These are phyloP conservation scores for Arthrobotrys megalospora DNA, from an alignment of 2,329 filamentous ascomycete genomes.

Conservation along the genomic window DNA sequence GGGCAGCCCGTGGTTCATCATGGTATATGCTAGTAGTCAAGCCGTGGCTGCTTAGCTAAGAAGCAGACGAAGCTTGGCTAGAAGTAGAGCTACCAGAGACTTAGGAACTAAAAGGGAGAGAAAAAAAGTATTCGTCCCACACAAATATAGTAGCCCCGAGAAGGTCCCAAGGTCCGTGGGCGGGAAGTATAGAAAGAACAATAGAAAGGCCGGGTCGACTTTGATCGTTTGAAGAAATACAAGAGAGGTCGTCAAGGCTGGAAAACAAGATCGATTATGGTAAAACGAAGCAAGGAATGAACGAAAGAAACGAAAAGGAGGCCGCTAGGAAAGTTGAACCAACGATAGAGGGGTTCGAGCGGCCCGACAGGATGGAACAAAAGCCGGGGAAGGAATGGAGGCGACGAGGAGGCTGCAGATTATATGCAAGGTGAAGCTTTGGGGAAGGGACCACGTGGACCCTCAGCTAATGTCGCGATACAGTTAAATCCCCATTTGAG, in stretches of 20 bases:
- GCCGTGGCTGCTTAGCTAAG: slow-evolving; percentile 9
- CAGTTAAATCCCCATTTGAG: slow-evolving; percentile 58
- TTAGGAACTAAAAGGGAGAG: slow-evolving; percentile 11
- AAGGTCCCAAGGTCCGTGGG: slow-evolving; percentile 16
- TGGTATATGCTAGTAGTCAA: slow-evolving; percentile 30
- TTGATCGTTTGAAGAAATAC: slow-evolving; percentile 22
- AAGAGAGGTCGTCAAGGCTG: slow-evolving; percentile 26
- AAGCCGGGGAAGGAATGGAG: slow-evolving; percentile 38
- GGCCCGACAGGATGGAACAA: slow-evolving; percentile 42
- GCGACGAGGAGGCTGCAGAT: slow-evolving; percentile 56
- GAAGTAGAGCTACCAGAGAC: slow-evolving; percentile 17
- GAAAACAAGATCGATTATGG: slow-evolving; percentile 17
- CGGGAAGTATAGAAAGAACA: slow-evolving; percentile 31
- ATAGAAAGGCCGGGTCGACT: slow-evolving; percentile 21
- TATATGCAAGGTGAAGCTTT: slow-evolving; percentile 54
- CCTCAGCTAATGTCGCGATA: slow-evolving; percentile 56
- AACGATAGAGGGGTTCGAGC: slow-evolving; percentile 50
- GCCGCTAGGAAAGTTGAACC: slow-evolving; percentile 23
- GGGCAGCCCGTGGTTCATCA: slow-evolving; percentile 60
- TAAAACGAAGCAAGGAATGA: slow-evolving; percentile 17
- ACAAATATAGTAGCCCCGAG: slow-evolving; percentile 8
- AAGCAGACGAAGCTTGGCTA: slow-evolving; percentile 33
- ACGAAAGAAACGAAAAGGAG: slow-evolving; percentile 31
- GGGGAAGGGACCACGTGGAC: slow-evolving; percentile 60
- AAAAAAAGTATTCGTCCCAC: slow-evolving; percentile 17